Percentiles rank a stretch among this genome's conserved stretches.
Conservation (phyloP, 352 stramenopile species). For the Phytopythium sindhum region DNA sequence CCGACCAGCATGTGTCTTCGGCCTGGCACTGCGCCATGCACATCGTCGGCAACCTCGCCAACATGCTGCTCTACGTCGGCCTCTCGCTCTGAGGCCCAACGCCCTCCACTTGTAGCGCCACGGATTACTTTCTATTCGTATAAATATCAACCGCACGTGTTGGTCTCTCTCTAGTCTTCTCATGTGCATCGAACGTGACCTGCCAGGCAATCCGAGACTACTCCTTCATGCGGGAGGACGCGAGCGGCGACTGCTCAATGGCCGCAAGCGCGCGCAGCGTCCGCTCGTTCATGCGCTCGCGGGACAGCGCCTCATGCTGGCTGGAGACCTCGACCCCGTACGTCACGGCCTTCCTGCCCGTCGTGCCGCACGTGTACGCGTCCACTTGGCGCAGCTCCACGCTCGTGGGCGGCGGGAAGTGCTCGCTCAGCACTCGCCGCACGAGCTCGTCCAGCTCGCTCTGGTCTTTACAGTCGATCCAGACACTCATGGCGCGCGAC, state of each 20-base stretch:
- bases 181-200: no score
- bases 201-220: no score
- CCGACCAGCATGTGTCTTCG: slow-evolving; percentile 65
- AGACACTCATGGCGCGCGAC: slow-evolving; percentile 75
- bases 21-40: slow-evolving; percentile 80
- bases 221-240: slow-evolving; percentile 30
- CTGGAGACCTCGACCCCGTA: slow-evolving; percentile 54
- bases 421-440: slow-evolving; percentile 26
- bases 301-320: slow-evolving; percentile 32
- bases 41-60: slow-evolving; percentile 70
- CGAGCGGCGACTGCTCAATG: slow-evolving; percentile 54
- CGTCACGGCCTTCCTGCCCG: slow-evolving; percentile 49
- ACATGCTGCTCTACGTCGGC: slow-evolving; percentile 72
- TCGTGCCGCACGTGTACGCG: slow-evolving; percentile 51
- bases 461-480: slow-evolving; percentile 44
- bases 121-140: background rate
- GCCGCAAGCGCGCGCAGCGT: slow-evolving; percentile 31
- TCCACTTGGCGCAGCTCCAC: slow-evolving; percentile 47
- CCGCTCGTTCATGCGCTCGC: slow-evolving; percentile 47
- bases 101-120: background rate
- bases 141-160: slow-evolving; percentile 5
- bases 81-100: slow-evolving; percentile 44
- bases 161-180: background rate
- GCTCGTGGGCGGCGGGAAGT: slow-evolving; percentile 35
- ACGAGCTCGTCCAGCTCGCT: slow-evolving; percentile 52